These are phyloP conservation scores for Arthrobotrys sphaeroides DNA, from an alignment of 2,329 filamentous ascomycete species.

Conservation along the genomic window DNA sequence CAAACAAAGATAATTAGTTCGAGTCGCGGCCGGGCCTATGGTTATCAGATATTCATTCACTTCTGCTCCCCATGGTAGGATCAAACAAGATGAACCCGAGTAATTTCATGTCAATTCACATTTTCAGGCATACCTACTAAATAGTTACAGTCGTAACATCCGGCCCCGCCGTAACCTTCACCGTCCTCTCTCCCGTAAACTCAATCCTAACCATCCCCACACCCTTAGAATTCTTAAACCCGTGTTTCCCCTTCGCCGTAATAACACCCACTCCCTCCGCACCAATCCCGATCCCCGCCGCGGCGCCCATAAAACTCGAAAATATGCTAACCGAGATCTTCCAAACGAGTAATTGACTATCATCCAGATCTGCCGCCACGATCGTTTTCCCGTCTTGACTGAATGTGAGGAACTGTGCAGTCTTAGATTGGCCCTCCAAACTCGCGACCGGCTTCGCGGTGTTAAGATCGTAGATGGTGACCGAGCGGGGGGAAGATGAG, in stretches of 20 bases:
- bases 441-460: constrained; percentile 42
- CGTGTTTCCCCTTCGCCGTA: constrained; percentile 48
- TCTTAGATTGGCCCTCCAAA: constrained; percentile 55
- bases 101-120: not conserved
- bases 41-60: too few relatives aligned
- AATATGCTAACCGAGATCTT: constrained; percentile 56
- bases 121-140: constrained; percentile 5
- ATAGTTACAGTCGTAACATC: constrained; percentile 48
- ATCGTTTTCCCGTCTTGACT: constrained; percentile 55
- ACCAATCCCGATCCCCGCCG: constrained; percentile 46
- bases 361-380: constrained; percentile 55
- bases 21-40: too few relatives aligned
- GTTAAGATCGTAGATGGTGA: constrained; percentile 57
- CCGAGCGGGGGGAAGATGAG: constrained; percentile 49
- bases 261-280: constrained; percentile 54
- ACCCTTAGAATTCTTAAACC: constrained; percentile 53
- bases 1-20: too few relatives aligned
- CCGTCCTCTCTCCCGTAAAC: constrained; percentile 56
- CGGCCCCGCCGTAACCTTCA: constrained; percentile 55
- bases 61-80: too few relatives aligned
- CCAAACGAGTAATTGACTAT: constrained; percentile 55
- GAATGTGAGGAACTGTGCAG: constrained; percentile 55
- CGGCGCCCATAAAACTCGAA: constrained; percentile 56
- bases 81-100: too few relatives aligned
- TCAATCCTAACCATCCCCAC: constrained; percentile 51